phyloP scores from a whole-genome alignment of 2,329 filamentous ascomycete genomes.

The Claviceps sp. region DNA sequence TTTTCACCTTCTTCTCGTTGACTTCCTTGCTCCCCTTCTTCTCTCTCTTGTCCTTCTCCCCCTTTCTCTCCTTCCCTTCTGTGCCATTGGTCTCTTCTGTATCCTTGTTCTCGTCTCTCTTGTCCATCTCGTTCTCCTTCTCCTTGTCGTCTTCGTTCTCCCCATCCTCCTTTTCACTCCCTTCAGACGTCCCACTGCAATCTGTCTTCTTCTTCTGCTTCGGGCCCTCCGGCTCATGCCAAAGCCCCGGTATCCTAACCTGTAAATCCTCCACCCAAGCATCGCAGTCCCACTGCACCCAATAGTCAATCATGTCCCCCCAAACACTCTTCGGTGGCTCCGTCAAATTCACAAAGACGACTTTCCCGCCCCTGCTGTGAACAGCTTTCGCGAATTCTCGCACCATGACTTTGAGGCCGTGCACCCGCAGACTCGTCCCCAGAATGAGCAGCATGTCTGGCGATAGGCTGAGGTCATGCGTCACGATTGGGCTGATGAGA shows the following conservation, averaged over 20 bases:
- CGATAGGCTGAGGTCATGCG: slow-evolving; percentile 49
- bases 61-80: slow-evolving; percentile 25
- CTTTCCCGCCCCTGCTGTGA: slow-evolving; percentile 53
- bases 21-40: no score
- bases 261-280: slow-evolving; percentile 56
- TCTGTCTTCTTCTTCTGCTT: slow-evolving; percentile 27
- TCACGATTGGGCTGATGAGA: slow-evolving; percentile 53
- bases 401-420: slow-evolving; percentile 58
- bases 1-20: no score
- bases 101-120: slow-evolving; percentile 12
- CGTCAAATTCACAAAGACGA: slow-evolving; percentile 61
- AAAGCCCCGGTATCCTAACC: slow-evolving; percentile 43
- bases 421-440: slow-evolving; percentile 57
- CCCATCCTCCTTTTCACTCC: slow-evolving; percentile 14
- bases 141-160: slow-evolving; percentile 20
- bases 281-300: slow-evolving; percentile 64
- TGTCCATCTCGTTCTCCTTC: slow-evolving; percentile 11
- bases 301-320: slow-evolving; percentile 62
- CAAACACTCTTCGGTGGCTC: slow-evolving; percentile 59
- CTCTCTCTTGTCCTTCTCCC: no score
- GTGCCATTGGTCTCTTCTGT: slow-evolving; percentile 2
- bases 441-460: slow-evolving; percentile 58
- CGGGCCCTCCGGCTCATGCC: slow-evolving; percentile 37
- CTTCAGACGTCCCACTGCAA: slow-evolving; percentile 12
- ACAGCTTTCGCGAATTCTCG: slow-evolving; percentile 59